Conservation (phyloP, 345 rosid genomes). For the Bretschneidera sinensis region DNA sequence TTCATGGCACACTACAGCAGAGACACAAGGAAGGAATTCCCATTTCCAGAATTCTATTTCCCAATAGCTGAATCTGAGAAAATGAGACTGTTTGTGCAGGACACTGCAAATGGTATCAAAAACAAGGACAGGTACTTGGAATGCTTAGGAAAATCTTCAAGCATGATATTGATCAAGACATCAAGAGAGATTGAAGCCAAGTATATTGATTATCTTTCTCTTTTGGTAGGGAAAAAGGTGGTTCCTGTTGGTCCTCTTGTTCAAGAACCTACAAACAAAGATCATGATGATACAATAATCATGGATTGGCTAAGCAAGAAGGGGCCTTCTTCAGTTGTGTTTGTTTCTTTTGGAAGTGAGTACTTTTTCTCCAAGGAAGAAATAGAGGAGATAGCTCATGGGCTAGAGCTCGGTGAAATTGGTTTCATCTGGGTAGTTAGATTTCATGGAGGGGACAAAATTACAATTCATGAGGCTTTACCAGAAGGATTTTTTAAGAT, state of each 20-base stretch:
- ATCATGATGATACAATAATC: slow-evolving; percentile 10
- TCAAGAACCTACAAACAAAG: slow-evolving; percentile 11
- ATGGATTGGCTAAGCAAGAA: slow-evolving; percentile 24
- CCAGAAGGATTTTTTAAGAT: slow-evolving; percentile 26
- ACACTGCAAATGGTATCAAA: background rate
- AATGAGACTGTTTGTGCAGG: slow-evolving; percentile 9
- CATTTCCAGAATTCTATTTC: slow-evolving; percentile 12
- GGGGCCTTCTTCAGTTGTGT: slow-evolving; percentile 1
- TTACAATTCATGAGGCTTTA: slow-evolving; percentile 19
- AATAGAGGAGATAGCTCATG: slow-evolving; percentile 25
- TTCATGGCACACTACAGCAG: slow-evolving; percentile 7
- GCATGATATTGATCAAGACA: slow-evolving; percentile 20
- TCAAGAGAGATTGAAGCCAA: slow-evolving; percentile 25
- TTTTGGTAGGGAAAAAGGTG: slow-evolving; percentile 14
- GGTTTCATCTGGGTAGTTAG: slow-evolving; percentile 11
- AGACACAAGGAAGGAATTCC: background rate
- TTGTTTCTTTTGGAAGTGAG: slow-evolving; percentile 13
- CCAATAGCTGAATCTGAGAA: slow-evolving; percentile 3
- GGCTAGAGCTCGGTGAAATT: slow-evolving; percentile 22
- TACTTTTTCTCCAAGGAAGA: slow-evolving; percentile 29
- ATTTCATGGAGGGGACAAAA: slow-evolving; percentile 5
- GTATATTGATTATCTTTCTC: slow-evolving; percentile 24
- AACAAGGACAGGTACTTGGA: slow-evolving; percentile 14
- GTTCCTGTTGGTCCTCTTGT: slow-evolving; percentile 29
- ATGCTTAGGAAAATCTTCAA: slow-evolving; percentile 13